Conservation (phyloP, 2,329 filamentous ascomycete genomes). For the Penicillium sp. region DNA sequence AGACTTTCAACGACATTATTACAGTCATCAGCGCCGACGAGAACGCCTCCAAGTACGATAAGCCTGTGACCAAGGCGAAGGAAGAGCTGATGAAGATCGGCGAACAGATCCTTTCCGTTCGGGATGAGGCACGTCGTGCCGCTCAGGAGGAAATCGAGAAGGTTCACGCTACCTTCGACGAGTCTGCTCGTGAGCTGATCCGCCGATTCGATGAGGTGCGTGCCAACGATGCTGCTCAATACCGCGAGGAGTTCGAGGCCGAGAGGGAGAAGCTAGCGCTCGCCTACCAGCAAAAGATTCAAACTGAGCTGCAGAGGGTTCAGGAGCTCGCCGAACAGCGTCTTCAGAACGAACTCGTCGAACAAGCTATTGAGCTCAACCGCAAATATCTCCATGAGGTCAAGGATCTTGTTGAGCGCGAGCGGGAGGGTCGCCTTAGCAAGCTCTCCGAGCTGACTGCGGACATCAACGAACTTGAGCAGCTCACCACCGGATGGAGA, state of each 20-base stretch:
- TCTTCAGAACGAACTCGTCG: slow-evolving; percentile 80
- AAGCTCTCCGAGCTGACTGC: slow-evolving; percentile 80
- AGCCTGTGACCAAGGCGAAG: slow-evolving; percentile 84
- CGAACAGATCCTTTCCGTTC: slow-evolving; percentile 75
- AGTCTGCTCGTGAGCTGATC: slow-evolving; percentile 84
- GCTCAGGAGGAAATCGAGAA: slow-evolving; percentile 76
- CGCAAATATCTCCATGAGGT: slow-evolving; percentile 81
- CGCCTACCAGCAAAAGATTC: slow-evolving; percentile 79
- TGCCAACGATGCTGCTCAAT: slow-evolving; percentile 77
- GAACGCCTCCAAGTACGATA: slow-evolving; percentile 75
- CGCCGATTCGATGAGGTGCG: slow-evolving; percentile 84
- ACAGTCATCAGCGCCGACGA: slow-evolving; percentile 88
- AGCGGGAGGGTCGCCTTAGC: slow-evolving; percentile 84
- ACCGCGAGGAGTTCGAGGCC: slow-evolving; percentile 84
- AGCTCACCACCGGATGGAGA: slow-evolving; percentile 87
- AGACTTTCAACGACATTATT: slow-evolving; percentile 95
- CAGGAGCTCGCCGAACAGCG: slow-evolving; percentile 81
- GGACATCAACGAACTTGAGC: slow-evolving; percentile 81
- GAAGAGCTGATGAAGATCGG: slow-evolving; percentile 78
- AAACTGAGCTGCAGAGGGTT: slow-evolving; percentile 78
- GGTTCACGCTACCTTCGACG: slow-evolving; percentile 78
- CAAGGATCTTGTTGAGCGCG: slow-evolving; percentile 79
- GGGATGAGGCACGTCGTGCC: slow-evolving; percentile 69
- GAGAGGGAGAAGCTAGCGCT: slow-evolving; percentile 81
- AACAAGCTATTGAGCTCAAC: slow-evolving; percentile 90